phyloP scores from a whole-genome alignment of 2,329 filamentous ascomycete genomes.

The Claviceps humidiphila region DNA sequence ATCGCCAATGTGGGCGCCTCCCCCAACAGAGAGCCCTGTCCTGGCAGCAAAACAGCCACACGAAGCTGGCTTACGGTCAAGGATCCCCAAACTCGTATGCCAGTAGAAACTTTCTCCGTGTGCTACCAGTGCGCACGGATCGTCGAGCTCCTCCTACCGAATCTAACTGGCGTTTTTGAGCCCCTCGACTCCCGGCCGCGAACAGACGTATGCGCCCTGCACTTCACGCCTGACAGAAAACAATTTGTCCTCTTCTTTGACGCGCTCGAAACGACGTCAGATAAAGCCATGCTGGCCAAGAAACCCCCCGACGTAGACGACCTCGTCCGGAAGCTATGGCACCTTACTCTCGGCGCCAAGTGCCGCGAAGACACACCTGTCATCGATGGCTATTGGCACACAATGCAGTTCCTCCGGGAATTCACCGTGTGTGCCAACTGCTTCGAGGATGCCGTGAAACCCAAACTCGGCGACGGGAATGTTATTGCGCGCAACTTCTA shows the following conservation, averaged over 20 bases:
- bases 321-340: conserved; percentile 51
- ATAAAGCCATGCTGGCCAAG: conserved; percentile 31
- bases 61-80: conserved; percentile 65
- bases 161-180: conserved; percentile 53
- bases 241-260: conserved; percentile 49
- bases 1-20: conserved; percentile 46
- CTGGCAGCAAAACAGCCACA: conserved; percentile 36
- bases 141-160: conserved; percentile 61
- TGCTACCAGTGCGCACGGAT: conserved; percentile 63
- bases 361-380: conserved; percentile 53
- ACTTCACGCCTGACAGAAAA: conserved; percentile 38
- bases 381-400: conserved; percentile 59
- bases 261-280: conserved; percentile 42
- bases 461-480: conserved; percentile 39
- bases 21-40: conserved; percentile 42
- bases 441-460: conserved; percentile 67
- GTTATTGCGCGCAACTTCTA: conserved; percentile 54
- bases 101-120: conserved; percentile 58
- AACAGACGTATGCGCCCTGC: conserved; percentile 54
- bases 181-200: conserved; percentile 32
- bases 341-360: conserved; percentile 43
- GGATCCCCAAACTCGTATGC: conserved; percentile 50
- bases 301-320: conserved; percentile 41
- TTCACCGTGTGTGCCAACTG: conserved; percentile 82
- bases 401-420: conserved; percentile 59